These are phyloP conservation scores for Fusarium anthophilum DNA, from an alignment of 2,329 filamentous ascomycete species.

Conservation along the genomic window DNA sequence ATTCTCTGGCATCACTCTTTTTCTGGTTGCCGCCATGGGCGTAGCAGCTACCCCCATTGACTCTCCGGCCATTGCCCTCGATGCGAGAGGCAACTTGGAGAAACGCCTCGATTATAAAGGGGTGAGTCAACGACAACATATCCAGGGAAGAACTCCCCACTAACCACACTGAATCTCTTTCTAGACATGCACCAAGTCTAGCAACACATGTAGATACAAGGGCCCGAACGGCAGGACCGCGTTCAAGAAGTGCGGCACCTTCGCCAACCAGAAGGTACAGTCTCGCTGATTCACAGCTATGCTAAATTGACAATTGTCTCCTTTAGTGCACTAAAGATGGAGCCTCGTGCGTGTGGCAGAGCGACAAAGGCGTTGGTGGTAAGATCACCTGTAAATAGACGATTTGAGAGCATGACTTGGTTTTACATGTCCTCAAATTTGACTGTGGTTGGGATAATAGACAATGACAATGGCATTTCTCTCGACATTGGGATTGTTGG, in stretches of 20 bases:
- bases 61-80: neutral
- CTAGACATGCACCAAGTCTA: neutral
- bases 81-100: neutral
- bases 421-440: neutral
- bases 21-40: neutral
- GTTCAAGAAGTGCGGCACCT: neutral
- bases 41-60: neutral
- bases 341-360: neutral
- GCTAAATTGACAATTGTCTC: neutral
- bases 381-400: neutral
- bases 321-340: neutral
- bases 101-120: neutral
- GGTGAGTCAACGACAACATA: neutral
- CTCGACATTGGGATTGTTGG: no score
- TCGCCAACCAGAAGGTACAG: neutral
- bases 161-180: neutral
- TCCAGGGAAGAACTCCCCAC: accelerated
- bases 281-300: accelerated
- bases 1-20: neutral
- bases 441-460: neutral
- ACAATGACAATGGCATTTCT: no score
- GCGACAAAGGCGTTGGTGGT: neutral
- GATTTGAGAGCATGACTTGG: accelerated
- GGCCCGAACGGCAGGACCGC: neutral
- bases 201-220: neutral